Base-by-base conservation (phyloP, 148 eudicot genomes). In the Persicaria tinctoria region DNA sequence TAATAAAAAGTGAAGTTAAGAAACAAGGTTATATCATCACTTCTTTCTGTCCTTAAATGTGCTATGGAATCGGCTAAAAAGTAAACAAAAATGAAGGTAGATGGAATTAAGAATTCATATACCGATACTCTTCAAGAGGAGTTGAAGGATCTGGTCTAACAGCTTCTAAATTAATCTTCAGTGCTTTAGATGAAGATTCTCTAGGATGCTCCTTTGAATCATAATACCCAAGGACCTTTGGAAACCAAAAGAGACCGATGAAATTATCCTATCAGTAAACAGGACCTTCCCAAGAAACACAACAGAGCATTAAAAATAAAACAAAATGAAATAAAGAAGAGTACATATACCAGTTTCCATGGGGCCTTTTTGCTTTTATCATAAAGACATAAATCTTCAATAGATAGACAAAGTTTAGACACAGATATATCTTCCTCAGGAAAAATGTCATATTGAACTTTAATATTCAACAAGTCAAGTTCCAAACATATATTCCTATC, bases 121-220 rank as follows among this genome's bases (percentile, higher is more conserved):
- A 91, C 98, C 98, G 83, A 68, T 88, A 88, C 83, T 94, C 98
- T 80, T 94, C 98, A 10, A 94, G 87, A 73, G 93, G 97, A 76
- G 84, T 85, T 71, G 76, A 79, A 76, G 97, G 91, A 83, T 91
- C 90, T 79, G 98, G 98, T 81, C 90, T 86, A 70, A 94, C 96
- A 78, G 90, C 85, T 83, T 94, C 96, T 78, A 94, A 78, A 70
- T 90, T 84, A 76, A 94, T 78, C 83, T 94, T 94, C 45, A 91
- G 68, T 70, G 93, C 97, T 79, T 89, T 90, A 6, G 98, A 94
- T 64, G 82, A 84, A 46, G 89, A 88, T 79, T 83, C 84, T 80
- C 98, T 85, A 66, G 96, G 97, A 76, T 73, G 88, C 48, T 85
- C 87, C 83, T 91, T 94, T 56, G 98, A 94, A 75, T 85, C 77